Conservation (phyloP, 179 eudicot species). For the Beta corolliflora region DNA sequence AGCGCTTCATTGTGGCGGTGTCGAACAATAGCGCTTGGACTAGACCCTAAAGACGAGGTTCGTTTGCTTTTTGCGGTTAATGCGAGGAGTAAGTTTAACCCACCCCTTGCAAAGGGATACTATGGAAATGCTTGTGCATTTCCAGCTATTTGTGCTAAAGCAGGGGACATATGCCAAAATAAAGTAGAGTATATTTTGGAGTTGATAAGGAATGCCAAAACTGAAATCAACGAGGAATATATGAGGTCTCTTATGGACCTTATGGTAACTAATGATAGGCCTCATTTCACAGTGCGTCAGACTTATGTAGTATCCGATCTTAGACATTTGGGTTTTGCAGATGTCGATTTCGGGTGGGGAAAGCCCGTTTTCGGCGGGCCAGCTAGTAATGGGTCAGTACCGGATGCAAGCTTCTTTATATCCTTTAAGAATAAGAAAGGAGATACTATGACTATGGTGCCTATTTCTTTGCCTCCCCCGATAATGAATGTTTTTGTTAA, state of each 20-base stretch:
- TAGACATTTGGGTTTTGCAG: conserved; percentile 50
- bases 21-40: conserved; percentile 49
- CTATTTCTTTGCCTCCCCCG: conserved; percentile 44
- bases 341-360: conserved; percentile 77
- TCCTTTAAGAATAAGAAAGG: conserved; percentile 53
- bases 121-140: conserved; percentile 61
- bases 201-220: conserved; percentile 40
- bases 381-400: conserved; percentile 56
- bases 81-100: conserved; percentile 26
- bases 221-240: conserved; percentile 45
- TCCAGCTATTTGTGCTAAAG: conserved; percentile 43
- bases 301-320: conserved; percentile 63
- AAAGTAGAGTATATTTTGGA: conserved; percentile 43
- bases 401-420: conserved; percentile 55
- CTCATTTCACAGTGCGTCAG: conserved; percentile 46
- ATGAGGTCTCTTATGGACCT: conserved; percentile 55
- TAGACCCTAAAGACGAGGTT: conserved; percentile 45
- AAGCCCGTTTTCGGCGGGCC: conserved; percentile 63
- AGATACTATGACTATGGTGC: conserved; percentile 53
- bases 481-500: conserved; percentile 46
- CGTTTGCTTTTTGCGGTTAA: conserved; percentile 27
- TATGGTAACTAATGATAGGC: conserved; percentile 53
- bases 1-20: conserved; percentile 59
- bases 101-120: conserved; percentile 35
- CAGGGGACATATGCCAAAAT: conserved; percentile 29